Base-by-base conservation (phyloP, 208 protist genomes). In the Wallacemonas collosoma region DNA sequence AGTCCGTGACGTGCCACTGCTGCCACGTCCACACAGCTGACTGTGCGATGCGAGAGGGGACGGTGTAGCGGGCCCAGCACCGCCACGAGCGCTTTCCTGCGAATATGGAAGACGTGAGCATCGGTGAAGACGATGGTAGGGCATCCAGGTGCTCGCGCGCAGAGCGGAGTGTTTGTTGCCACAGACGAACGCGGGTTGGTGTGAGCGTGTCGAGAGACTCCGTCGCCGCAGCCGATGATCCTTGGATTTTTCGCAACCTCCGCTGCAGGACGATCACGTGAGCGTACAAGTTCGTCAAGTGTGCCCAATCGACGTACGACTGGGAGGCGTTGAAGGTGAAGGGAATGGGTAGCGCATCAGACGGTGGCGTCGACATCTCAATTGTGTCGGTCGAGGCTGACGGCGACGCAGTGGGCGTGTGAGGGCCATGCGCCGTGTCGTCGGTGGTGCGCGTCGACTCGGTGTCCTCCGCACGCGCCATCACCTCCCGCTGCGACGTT, bases 241-340 rank as follows among this genome's bases (percentile, higher is more conserved):
- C 45, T 14, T 50, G 8, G 45, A 6, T 6, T 12, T 6, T 50
- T 50, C 12, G 45, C 15, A 83, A 54, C 61, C 72, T 70, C 1
- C 41, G 17, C 68, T 82, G 77, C 1, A 84, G 72, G 6, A 85
- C 82, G 50, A 71, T 62, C 2, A 82, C 58, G 26, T 81, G 68
- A 15, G 75, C 41, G 8, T 79, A 67, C 12, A 93, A 17, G 54
- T 82, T 84, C 66, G 81, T 78, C 35, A 93, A 58, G 38, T 80
- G 60, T 5, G 43, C 76, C 40, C 77, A 68, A 7, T 69, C 57
- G 15, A 48, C 73, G 50, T 76, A 79, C 4, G 69, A 45, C 80
- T 76, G 81, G 56, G 57, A 58, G 26, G 56, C 35, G 47, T 77
- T 72, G 50, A 85, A 48, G n/a, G 75, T 61, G 66, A 41, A 64